Evolutionary conservation across 2,329 filamentous ascomycete species (phyloP), one percentile per base, ranked within the genome.

Genomic region (Chalaropsis thielavioides): DNA sequence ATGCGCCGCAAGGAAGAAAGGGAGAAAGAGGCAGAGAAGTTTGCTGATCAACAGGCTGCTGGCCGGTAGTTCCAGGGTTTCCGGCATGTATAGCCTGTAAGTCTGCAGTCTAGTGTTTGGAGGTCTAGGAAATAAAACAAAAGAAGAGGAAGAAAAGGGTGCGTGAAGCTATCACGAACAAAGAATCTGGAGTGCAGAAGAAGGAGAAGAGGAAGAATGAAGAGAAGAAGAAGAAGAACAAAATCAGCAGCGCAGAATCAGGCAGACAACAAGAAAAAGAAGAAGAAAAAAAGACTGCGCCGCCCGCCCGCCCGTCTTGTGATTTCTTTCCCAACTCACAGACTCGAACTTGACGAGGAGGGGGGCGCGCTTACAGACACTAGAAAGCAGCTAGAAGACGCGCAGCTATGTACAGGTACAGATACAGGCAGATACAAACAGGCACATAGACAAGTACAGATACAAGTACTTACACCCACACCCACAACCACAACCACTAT

Each of bases 191-290:
- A n/a, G n/a, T n/a, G n/a, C n/a, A n/a, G n/a, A n/a, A n/a, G n/a
- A n/a, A n/a, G n/a, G 17, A 44, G 31, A 41, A 15, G 27, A 35
- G 46, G 17, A 38, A 17, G 38, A n/a, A 44, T n/a, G 27, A 64
- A 64, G n/a, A 54, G 22, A 44, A 56, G 19, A 49, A 27, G 27
- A 65, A 62, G 27, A 65, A 54, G n/a, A 22, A 59, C 19, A n/a
- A n/a, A 61, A 56, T 8, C 27, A 19, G n/a, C n/a, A n/a, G n/a
- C n/a, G 13, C 44, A 62, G n/a, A 19, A 35, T 24, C 59, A n/a
- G 7, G 38, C 10, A 22, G 27, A 61, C 46, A 24, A 19, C 5
- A 59, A 49, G 2, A 61, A 60, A 40, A 63, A 8, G 22, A 66
- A 13, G 0, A 44, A 58, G 38, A 44, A 46, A 17, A 61, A 44